phyloP scores from a whole-genome alignment of 2,329 filamentous ascomycete species.

The Ceratocystis albifundus region DNA sequence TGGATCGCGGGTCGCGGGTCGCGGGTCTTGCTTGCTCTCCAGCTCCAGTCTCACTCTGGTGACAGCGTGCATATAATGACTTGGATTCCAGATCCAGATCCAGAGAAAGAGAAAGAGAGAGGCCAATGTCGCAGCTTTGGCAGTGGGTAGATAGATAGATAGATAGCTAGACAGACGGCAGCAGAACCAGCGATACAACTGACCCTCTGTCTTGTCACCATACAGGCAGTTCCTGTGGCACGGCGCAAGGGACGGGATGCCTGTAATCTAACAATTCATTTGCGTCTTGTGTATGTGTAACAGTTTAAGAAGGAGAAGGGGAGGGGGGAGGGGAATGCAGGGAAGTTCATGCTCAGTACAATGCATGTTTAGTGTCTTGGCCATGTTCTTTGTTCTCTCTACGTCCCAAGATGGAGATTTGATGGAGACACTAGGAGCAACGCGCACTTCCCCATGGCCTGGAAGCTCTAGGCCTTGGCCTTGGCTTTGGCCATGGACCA shows the following conservation, averaged over 20 bases:
- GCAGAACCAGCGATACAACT: no score
- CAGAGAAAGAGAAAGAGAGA: no score
- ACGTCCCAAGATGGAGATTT: not conserved
- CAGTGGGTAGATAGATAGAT: no score
- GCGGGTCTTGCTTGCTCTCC: no score
- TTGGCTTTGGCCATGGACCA: no score
- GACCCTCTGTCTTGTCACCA: not conserved
- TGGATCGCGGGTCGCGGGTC: no score
- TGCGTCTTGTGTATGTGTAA: not conserved
- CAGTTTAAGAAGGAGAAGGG: not conserved
- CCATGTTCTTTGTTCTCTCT: not conserved
- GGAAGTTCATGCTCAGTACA: not conserved
- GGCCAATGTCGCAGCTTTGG: not conserved
- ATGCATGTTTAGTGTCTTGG: not conserved
- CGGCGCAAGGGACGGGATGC: not conserved
- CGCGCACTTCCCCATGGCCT: not conserved
- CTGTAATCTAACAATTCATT: not conserved
- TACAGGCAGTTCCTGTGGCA: conserved; percentile 1
- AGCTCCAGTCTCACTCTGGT: no score
- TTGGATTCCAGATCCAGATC: no score
- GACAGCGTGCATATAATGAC: no score
- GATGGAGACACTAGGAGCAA: not conserved
- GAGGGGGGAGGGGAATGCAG: not conserved
- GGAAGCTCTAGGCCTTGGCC: no score
- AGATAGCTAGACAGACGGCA: no score